Base-by-base conservation (phyloP, 768 basidiomycete genomes). In the Amanita pallidorosea region DNA sequence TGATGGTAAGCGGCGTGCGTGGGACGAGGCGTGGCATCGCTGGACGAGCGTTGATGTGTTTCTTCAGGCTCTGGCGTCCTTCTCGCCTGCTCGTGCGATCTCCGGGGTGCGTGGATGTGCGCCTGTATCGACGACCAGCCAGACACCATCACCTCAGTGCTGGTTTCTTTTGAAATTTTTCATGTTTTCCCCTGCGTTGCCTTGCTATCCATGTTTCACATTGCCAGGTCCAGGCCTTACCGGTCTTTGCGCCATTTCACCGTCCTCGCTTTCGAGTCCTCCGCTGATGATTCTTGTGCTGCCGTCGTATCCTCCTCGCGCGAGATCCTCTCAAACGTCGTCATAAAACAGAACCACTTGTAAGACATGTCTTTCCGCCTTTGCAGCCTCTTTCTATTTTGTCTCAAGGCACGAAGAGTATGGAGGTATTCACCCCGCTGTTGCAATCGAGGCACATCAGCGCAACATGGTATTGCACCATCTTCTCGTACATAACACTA, bases 251-350 rank as follows among this genome's bases (percentile, higher is more conserved):
- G 33, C 31, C 51, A 25, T 64, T 81, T 88, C 59, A 85, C 79
- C 1, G 80, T 88, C 12, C 74, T 89, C 7, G 85, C 80, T 7
- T 59, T 95, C 34, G 93, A 96, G 65, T 83, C 85, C 1, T 93
- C 90, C 11, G 91, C 92, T 12, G 95, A 99, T 64, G 96, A 98
- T 61, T 88, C 92, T 1, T 95, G 92, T 58, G 90, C 84, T 13
- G 86, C 94, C 0, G 73, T 98, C 45, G 85, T 99, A 33, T 76
- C 79, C 17, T 86, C 84, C 1, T 69, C 76, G 7, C 75, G 80
- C 17, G 60, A 71, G 60, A 72, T 98, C 36, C 79, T 88, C 48
- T 83, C 90, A 2, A 95, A 93, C 63, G 77, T 97, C 4, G 84
- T 98, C 54, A 68, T 89, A 35, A 89, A 86, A 61, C 94, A 98